Conservation (phyloP, 306 rosid genomes). For the Inga leiocalycina region DNA sequence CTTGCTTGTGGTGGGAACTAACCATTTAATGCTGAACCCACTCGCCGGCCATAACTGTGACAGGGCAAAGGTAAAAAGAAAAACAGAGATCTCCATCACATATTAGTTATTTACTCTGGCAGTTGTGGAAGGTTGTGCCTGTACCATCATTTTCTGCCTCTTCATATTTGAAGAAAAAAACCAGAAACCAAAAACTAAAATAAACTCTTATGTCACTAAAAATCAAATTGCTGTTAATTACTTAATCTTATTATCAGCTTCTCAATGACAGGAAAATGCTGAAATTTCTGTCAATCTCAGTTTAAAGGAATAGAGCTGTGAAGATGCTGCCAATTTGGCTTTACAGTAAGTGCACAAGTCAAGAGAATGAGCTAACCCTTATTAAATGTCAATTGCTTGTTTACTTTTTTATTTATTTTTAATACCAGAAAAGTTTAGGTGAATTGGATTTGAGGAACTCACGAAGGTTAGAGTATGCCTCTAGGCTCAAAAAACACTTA, state of each 20-base stretch:
- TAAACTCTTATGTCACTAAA: not conserved
- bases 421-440: too few relatives aligned
- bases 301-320: constrained; percentile 3
- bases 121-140: not conserved
- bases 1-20: constrained; percentile 3
- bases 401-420: too few relatives aligned
- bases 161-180: not conserved
- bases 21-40: not conserved
- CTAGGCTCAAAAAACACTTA: too few relatives aligned
- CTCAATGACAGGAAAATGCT: not conserved
- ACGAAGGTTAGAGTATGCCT: too few relatives aligned
- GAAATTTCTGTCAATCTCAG: not conserved
- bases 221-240: not conserved
- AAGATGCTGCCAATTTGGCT: not conserved
- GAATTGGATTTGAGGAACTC: too few relatives aligned
- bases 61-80: not conserved
- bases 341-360: not conserved
- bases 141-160: not conserved
- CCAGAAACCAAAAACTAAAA: not conserved
- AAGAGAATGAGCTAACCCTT: not conserved
- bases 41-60: not conserved
- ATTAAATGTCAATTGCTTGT: not conserved
- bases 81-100: too few relatives aligned
- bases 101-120: not conserved
- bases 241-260: not conserved